Percentiles rank a stretch among this genome's conserved stretches.
phyloP scores from a whole-genome alignment of 2,329 filamentous ascomycete species.

The Teratosphaeriaceae sp. region DNA sequence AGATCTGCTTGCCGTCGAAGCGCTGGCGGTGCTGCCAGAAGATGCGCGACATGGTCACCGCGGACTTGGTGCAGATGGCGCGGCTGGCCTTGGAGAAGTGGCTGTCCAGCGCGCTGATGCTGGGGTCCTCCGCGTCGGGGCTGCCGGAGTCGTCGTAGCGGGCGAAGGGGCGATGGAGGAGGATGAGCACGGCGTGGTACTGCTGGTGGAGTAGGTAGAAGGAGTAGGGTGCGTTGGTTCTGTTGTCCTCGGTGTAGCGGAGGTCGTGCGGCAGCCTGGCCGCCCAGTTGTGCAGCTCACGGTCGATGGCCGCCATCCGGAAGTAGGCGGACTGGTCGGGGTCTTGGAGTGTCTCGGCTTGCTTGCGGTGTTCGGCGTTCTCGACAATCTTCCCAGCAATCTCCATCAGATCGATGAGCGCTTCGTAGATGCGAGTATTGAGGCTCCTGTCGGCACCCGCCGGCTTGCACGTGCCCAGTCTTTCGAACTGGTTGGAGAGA shows the following conservation, averaged over 20 bases:
- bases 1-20: conserved; percentile 21
- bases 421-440: conserved; percentile 22
- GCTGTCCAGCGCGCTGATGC: conserved; percentile 16
- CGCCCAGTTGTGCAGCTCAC: conserved; percentile 19
- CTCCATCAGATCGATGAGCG: conserved; percentile 22
- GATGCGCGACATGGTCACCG: conserved; percentile 17
- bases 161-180: conserved; percentile 21
- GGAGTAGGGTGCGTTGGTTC: conserved; percentile 15
- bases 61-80: conserved; percentile 21
- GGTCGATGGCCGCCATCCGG: conserved; percentile 20
- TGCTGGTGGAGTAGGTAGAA: conserved; percentile 23
- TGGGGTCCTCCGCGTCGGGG: conserved; percentile 11
- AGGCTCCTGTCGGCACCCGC: conserved; percentile 16
- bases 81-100: conserved; percentile 20
- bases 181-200: conserved; percentile 19
- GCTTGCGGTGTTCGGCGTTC: conserved; percentile 16
- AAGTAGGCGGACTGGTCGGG: conserved; percentile 22
- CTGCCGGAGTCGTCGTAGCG: conserved; percentile 16
- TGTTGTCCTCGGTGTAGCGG: conserved; percentile 21
- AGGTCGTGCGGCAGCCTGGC: conserved; percentile 16
- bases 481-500: conserved; percentile 18
- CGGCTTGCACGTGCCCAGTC: conserved; percentile 20
- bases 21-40: conserved; percentile 21
- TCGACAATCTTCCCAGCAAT: conserved; percentile 23
- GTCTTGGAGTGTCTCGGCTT: conserved; percentile 7